A percentile compares a stretch with the other conserved stretches of the same genome.
Evolutionary conservation across 495 filamentous ascomycete species (phyloP).

Genomic region (Peziza echinospora): DNA sequence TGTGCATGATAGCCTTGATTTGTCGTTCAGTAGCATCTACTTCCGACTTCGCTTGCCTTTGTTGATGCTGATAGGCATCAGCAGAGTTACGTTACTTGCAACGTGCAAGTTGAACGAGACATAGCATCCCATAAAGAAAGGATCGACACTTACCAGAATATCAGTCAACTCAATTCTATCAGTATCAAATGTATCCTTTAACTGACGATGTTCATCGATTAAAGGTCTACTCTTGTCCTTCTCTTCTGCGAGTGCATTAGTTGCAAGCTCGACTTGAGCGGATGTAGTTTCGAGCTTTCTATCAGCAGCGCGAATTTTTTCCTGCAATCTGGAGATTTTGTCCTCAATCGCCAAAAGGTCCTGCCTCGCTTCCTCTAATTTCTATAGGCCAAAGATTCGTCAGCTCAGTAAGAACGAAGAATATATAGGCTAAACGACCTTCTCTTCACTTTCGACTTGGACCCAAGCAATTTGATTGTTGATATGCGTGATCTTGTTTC

Average conservation of each 20-base stretch:
- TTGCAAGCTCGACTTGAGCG: conserved; percentile 24
- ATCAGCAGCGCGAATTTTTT: conserved; percentile 24
- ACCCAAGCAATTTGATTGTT: conserved; percentile 47
- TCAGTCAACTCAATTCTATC: conserved; percentile 25
- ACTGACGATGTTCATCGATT: conserved; percentile 22
- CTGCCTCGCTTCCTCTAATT: conserved; percentile 7
- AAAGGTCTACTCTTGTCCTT: conserved; percentile 15
- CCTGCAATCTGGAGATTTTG: conserved; percentile 22
- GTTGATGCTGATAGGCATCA: too few relatives aligned
- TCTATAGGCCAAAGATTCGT: too few relatives aligned
- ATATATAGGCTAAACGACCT: too few relatives aligned
- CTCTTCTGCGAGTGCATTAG: conserved; percentile 20
- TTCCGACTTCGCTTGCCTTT: too few relatives aligned
- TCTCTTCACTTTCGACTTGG: conserved; percentile 34
- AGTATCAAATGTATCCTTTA: conserved; percentile 23
- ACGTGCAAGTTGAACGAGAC: too few relatives aligned
- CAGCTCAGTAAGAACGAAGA: too few relatives aligned
- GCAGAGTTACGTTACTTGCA: too few relatives aligned
- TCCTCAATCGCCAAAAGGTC: conserved; percentile 18
- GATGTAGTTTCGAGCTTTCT: conserved; percentile 24
- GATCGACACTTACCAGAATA: too few relatives aligned
- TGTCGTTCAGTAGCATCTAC: too few relatives aligned
- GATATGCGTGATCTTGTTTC: conserved; percentile 29
- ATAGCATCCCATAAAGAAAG: too few relatives aligned
- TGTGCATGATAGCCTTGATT: too few relatives aligned